Percentiles rank a stretch among this genome's conserved stretches.
Evolutionary conservation across 192 early-diverging fungal species (phyloP).

Genomic region (Backusella westeae): DNA sequence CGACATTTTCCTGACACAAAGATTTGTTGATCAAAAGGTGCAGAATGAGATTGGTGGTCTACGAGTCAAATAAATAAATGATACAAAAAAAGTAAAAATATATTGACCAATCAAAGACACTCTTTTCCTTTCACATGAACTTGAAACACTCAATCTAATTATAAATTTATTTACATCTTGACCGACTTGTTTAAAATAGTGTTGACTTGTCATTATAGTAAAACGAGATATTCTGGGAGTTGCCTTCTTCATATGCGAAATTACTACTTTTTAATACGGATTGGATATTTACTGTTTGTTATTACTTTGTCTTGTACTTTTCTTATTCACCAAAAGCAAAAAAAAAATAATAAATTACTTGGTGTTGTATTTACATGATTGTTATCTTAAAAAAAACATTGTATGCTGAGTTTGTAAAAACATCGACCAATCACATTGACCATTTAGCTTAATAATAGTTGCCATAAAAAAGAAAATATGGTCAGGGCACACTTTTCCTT

Average conservation of each 20-base stretch:
- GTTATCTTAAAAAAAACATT: background rate
- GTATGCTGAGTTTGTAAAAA: background rate
- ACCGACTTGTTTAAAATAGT: conserved; percentile 3
- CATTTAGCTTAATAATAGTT: background rate
- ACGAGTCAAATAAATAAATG: background rate
- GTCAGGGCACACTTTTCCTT: background rate
- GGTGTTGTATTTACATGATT: background rate
- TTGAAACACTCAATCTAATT: background rate
- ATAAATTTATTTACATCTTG: background rate
- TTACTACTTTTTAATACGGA: background rate
- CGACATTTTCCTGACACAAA: conserved; percentile 42
- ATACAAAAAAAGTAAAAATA: background rate
- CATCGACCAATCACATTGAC: background rate
- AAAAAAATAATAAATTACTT: background rate
- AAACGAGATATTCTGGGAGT: background rate
- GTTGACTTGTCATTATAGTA: background rate
- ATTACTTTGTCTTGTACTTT: background rate
- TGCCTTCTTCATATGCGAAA: background rate
- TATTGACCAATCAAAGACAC: background rate
- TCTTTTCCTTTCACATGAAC: background rate
- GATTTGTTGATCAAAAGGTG: conserved; percentile 33
- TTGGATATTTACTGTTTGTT: background rate
- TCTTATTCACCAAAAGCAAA: background rate
- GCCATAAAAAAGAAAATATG: background rate
- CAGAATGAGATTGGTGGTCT: conserved; percentile 28